Evolutionary conservation across 2,329 filamentous ascomycete species (phyloP), one percentile per base, ranked within the genome.

Genomic region (Seiridium cupressi): DNA sequence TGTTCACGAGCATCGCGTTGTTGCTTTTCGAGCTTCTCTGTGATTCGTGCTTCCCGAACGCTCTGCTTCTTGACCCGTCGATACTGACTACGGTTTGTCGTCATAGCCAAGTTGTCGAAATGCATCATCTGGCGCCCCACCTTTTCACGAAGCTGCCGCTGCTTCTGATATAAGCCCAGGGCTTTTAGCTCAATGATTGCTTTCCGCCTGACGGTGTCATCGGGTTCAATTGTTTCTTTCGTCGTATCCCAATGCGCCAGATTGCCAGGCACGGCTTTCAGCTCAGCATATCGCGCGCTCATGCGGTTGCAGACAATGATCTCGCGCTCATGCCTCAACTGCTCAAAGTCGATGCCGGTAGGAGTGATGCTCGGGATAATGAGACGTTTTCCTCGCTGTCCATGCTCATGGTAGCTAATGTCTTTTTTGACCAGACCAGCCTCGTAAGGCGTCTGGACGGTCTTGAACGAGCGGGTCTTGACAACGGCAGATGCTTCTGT

Each of bases 21-120:
- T 75, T 99, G 93, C 79, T 98, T 98, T 85, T 99, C 95, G 2
- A 99, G 87, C 77, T 97, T 99, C 84, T 99, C 95, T 0, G 95
- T 99, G 66, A 99, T 96, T 60, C 94, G 90, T 60, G 95, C 95
- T 77, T 99, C 95, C 42, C 94, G 89, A 55, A 98, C 84, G 55
- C 90, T 96, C 76, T 97, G 94, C 80, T 97, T 98, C 89, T 99
- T 99, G 81, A 95, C 90, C 55, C 95, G 89, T 42, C 95, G 90
- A 74, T 97, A 97, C 70, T 89, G 86, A 57, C 91, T 89, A 55
- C 95, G 89, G 72, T 99, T 99, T 1, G 93, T 94, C 1, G 94
- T 97, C 91, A 97, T 97, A 49, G 93, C 94, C 35, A 98, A 85
- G 69, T 97, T 98, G 71, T 98, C 93, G 61, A 94, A 96, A 70